Conservation (phyloP, 139 green algal genomes). For the Auxenochlorella protothecoides region DNA sequence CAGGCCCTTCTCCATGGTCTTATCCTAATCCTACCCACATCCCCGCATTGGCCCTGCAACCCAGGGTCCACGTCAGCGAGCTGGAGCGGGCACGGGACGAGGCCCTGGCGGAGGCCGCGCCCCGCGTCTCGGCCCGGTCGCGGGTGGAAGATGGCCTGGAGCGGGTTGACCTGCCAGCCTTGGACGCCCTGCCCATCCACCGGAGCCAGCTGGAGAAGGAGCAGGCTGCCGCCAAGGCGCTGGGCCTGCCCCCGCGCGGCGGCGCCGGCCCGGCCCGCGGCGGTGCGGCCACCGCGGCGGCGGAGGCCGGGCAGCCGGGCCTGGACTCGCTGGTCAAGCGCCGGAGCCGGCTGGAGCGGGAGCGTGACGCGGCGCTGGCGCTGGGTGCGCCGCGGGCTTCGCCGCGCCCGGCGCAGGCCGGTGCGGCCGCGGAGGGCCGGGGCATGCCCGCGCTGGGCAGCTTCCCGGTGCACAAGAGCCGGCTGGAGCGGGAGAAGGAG, state of each 20-base stretch:
- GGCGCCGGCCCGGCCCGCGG: background rate
- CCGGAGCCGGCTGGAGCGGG: conserved; percentile 10
- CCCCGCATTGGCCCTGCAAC: no score
- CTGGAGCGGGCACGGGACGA: conserved; percentile 11
- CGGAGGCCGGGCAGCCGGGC: no score
- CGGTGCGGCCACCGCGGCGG: no score
- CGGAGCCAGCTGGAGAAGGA: conserved; percentile 7
- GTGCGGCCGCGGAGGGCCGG: background rate
- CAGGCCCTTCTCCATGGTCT: no score
- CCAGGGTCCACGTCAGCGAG: background rate
- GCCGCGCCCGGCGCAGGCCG: background rate
- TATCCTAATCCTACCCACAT: no score
- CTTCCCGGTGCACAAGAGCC: conserved; percentile 2
- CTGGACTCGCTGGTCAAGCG: background rate
- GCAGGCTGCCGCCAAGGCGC: background rate
- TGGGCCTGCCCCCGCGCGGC: background rate
- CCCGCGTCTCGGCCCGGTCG: background rate
- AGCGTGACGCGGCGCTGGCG: conserved; percentile 10
- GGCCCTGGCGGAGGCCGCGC: background rate
- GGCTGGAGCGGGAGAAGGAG: conserved; percentile 21
- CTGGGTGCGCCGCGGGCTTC: background rate
- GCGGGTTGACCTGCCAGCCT: background rate
- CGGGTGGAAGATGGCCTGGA: background rate
- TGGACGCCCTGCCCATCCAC: conserved; percentile 1
- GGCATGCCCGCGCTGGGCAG: background rate